Conservation (phyloP, 805 yeast species). For the Candida boleticola region DNA sequence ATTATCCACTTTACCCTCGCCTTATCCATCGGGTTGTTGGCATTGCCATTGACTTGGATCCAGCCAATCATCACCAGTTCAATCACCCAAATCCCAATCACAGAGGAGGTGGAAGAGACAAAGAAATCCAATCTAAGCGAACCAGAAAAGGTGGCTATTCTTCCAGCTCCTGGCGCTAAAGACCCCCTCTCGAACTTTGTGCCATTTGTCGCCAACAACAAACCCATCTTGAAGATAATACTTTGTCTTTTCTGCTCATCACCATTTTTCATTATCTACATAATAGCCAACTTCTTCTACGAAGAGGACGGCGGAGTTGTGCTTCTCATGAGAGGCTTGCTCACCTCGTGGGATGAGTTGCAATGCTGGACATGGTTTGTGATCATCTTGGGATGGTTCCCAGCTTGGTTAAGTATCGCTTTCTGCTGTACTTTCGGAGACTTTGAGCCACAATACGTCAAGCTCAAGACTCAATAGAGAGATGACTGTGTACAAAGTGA, state of each 20-base stretch:
- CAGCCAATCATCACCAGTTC: slow-evolving; percentile 28
- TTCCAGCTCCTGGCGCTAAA: not conserved
- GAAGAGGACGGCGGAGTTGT: slow-evolving; percentile 23
- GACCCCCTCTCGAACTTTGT: slow-evolving; percentile 7
- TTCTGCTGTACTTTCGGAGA: slow-evolving; percentile 29
- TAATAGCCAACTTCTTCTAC: slow-evolving; percentile 23
- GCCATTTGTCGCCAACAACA: slow-evolving; percentile 5
- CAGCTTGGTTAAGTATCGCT: slow-evolving; percentile 62
- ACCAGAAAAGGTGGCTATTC: slow-evolving; percentile 10
- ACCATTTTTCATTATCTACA: slow-evolving; percentile 43
- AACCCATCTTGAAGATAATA: slow-evolving; percentile 23
- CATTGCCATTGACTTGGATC: slow-evolving; percentile 72
- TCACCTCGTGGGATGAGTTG: slow-evolving; percentile 63
- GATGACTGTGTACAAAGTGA: too few species aligned
- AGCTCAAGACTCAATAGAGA: slow-evolving; percentile 1
- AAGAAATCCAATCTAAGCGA: not conserved
- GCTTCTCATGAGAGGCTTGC: slow-evolving; percentile 48
- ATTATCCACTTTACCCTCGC: slow-evolving; percentile 87
- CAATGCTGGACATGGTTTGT: slow-evolving; percentile 88
- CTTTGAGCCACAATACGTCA: slow-evolving; percentile 11
- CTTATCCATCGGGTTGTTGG: slow-evolving; percentile 62
- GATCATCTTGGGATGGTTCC: slow-evolving; percentile 73
- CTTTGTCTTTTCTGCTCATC: slow-evolving; percentile 44
- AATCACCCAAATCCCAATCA: not conserved
- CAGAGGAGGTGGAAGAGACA: not conserved